Evolutionary conservation across 169 alveolate species (phyloP).

Genomic region (Prorocentrum cordatum): DNA sequence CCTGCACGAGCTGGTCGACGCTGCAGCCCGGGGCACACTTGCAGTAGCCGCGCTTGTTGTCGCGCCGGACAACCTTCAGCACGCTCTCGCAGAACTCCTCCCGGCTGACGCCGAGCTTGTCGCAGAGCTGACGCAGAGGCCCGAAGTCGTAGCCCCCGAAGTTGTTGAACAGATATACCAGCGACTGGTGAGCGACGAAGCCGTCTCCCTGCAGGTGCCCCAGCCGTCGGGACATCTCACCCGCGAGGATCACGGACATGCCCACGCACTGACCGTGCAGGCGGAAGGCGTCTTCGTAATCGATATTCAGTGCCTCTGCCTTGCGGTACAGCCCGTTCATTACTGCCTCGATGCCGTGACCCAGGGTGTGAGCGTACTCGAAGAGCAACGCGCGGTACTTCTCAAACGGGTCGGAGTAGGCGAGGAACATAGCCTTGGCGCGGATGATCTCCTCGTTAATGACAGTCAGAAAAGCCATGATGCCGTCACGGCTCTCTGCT

Average conservation of each 20-base stretch:
- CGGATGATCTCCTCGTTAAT: slow-evolving; percentile 56
- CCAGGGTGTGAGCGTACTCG: slow-evolving; percentile 64
- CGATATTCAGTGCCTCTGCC: not conserved
- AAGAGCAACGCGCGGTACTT: slow-evolving; percentile 58
- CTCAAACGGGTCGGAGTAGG: slow-evolving; percentile 58
- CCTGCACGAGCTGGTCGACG: too few relatives aligned
- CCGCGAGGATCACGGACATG: slow-evolving; percentile 51
- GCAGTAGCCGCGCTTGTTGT: slow-evolving; percentile 63
- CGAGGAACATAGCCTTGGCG: slow-evolving; percentile 61
- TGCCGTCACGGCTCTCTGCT: slow-evolving; percentile 15
- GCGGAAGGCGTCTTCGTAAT: slow-evolving; percentile 31
- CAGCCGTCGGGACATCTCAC: slow-evolving; percentile 46
- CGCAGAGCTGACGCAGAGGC: slow-evolving; percentile 42
- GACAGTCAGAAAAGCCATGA: slow-evolving; percentile 43
- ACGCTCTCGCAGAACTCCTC: slow-evolving; percentile 62
- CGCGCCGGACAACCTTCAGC: slow-evolving; percentile 44
- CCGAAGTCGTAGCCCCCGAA: slow-evolving; percentile 58
- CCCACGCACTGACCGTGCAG: slow-evolving; percentile 64
- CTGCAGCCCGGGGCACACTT: too few relatives aligned
- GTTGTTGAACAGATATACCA: slow-evolving; percentile 50
- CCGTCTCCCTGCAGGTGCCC: slow-evolving; percentile 37
- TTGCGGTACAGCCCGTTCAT: slow-evolving; percentile 38
- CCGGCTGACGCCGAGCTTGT: slow-evolving; percentile 20
- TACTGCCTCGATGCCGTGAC: slow-evolving; percentile 40
- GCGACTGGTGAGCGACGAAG: slow-evolving; percentile 34